phyloP scores from a whole-genome alignment of 2,329 filamentous ascomycete genomes.

The Fusarium annulatum region DNA sequence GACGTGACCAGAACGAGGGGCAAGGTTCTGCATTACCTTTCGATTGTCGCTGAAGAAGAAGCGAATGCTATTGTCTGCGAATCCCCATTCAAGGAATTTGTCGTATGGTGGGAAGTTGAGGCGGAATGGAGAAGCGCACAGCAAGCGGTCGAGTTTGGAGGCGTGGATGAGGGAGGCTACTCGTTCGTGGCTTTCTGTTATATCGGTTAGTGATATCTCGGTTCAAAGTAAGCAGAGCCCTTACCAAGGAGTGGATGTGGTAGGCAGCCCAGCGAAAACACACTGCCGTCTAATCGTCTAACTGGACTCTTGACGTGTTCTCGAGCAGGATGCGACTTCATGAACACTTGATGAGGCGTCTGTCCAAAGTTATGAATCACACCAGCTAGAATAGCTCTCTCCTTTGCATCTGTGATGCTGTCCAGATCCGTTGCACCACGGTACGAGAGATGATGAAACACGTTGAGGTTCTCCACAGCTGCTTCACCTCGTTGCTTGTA shows the following conservation, averaged over 20 bases:
- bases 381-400: constrained; percentile 88
- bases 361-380: constrained; percentile 99
- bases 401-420: constrained; percentile 86
- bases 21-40: constrained; percentile 61
- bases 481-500: constrained; percentile 93
- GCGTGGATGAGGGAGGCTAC: constrained; percentile 84
- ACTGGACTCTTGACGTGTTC: constrained; percentile 74
- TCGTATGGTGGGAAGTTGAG: constrained; percentile 93
- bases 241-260: constrained; percentile 80
- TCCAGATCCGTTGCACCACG: constrained; percentile 94
- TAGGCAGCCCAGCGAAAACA: constrained; percentile 79
- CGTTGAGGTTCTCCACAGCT: constrained; percentile 89
- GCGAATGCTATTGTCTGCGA: constrained; percentile 89
- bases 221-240: neutral
- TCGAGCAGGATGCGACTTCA: constrained; percentile 79
- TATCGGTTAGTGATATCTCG: neutral
- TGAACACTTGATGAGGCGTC: constrained; percentile 94
- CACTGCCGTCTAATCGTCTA: constrained; percentile 79
- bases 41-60: constrained; percentile 89
- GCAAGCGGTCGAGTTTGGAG: constrained; percentile 80
- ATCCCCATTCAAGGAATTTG: constrained; percentile 96
- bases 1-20: neutral
- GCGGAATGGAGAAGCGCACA: constrained; percentile 85
- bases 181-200: constrained; percentile 74
- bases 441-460: constrained; percentile 96